Base-by-base conservation (phyloP, 257 asterid genomes). In the Solanum okadae region DNA sequence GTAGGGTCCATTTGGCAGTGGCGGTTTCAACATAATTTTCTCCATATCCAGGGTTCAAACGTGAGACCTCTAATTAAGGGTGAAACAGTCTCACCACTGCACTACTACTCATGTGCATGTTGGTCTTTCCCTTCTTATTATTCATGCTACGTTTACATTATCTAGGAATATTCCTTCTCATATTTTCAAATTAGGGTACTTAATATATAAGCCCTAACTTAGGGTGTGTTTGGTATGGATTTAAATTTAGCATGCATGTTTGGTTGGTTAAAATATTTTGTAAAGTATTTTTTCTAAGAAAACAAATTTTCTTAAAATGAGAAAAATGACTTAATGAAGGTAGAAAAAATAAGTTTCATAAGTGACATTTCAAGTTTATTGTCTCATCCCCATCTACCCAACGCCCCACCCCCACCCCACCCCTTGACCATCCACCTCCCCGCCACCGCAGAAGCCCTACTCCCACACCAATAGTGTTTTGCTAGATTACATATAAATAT, bases 1-100 rank as follows among this genome's bases (percentile, higher is more conserved):
- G 20, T 1, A 46, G 7, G 5, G 3, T 0, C 1, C 1, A 14
- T 46, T 46, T 15, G 3, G 8, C 20, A 5, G n/a, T n/a, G n/a
- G n/a, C n/a, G n/a, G 52, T 46, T 46, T 8, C 59, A 46, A 0
- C 20, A 46, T 46, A 5, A 46, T 46, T 16, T 46, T 14, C 20
- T 46, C 20, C 20, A 46, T 46, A 4, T 46, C 20, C 8, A 46
- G 3, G 3, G 3, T 14, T 46, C 20, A 46, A 46, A 46, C 7
- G 20, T 5, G 20, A 14, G 20, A 14, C 2, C 1, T 2, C 59
- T 46, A 46, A 46, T 15, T 46, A 46, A 49, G 22, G 8, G 20
- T 49, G 9, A 49, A 49, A 2, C 22, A 15, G 1, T 49, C 3
- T 5, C 61, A 49, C 61, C 1, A 15, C 0, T 49, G 22, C 22